Conservation (phyloP, 2,329 filamentous ascomycete genomes). For the Fusarium sp. region DNA sequence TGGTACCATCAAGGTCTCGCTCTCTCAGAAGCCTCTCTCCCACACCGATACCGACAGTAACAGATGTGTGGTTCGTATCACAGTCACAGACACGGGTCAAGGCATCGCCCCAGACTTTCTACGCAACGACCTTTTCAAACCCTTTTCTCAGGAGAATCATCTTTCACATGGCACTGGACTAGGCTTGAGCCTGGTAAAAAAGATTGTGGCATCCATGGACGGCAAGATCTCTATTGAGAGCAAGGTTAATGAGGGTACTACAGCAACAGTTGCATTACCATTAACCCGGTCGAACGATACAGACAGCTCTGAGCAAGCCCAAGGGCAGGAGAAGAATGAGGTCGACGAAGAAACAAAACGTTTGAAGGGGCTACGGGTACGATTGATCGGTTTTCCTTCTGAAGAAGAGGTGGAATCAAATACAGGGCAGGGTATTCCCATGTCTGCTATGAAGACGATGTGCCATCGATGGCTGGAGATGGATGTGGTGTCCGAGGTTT, state of each 20-base stretch:
- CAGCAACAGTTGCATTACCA: constrained; percentile 53
- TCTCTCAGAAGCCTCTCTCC: constrained; percentile 42
- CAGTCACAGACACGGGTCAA: constrained; percentile 74
- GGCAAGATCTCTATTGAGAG: constrained; percentile 72
- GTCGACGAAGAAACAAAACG: constrained; percentile 50
- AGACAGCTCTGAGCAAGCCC: not conserved
- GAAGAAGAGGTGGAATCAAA: constrained; percentile 12
- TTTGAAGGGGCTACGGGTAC: constrained; percentile 51
- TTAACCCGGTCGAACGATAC: constrained; percentile 32
- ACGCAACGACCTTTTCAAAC: constrained; percentile 73
- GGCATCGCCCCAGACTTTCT: constrained; percentile 77
- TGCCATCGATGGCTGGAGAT: constrained; percentile 44
- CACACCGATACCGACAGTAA: not conserved
- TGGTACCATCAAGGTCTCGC: constrained; percentile 52
- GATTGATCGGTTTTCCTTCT: constrained; percentile 30
- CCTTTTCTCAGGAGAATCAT: constrained; percentile 75
- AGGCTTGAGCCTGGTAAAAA: constrained; percentile 75
- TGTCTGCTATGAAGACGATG: constrained; percentile 36
- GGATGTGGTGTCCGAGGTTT: constrained; percentile 29
- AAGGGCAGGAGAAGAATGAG: constrained; percentile 40
- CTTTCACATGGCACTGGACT: constrained; percentile 74
- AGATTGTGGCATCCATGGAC: constrained; percentile 71
- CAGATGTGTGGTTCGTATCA: constrained; percentile 53
- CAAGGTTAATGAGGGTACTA: constrained; percentile 55
- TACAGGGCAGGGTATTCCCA: constrained; percentile 17